Evolutionary conservation across 345 rosid genomes (phyloP), one percentile per base, ranked within the genome.

Genomic region (Barbarea vulgaris): DNA sequence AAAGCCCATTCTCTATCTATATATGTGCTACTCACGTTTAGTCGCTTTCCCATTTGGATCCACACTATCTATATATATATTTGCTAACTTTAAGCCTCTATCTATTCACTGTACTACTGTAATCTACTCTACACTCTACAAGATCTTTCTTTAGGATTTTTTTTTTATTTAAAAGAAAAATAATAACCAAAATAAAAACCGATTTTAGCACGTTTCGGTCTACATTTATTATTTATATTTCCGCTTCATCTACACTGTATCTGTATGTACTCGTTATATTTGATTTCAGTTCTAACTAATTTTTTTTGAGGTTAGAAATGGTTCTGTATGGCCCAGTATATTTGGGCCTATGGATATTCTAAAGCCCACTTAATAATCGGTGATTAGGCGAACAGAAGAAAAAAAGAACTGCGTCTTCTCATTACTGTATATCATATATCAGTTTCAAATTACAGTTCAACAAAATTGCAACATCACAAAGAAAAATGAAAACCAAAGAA

Each of bases 21-120:
- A 27, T 46, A 46, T 77, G 37, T 77, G 55, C 72, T 57, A 64
- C 62, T 64, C 73, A 21, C 14, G 77, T 77, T 77, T 30, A 57
- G 81, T 77, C 81, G 81, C 81, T 67, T 46, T 81, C 81, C 14
- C 73, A 52, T 61, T 76, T 76, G 79, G 69, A 69, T 61, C 75
- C 79, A 69, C 70, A 69, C 50, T 33, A 36, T 24, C 17, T 54
- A 67, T 28, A 3, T 28, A 28, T 28, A 58, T 58, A 37, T 48
- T 75, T 50, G 34, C 46, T 42, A 58, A 73, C 77, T 64, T 30
- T n/a, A 19, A 28, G 19, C 4, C 42, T 64, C 19, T 46, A 17
- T 27, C 53, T 57, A 27, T 54, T 64, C 55, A 64, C 28, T 75
- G n/a, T n/a, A n/a, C 67, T 66, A 57, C 52, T 30, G 7, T 64